Conservation (phyloP, 169 alveolate species). For the Cryptosporidium canis region DNA sequence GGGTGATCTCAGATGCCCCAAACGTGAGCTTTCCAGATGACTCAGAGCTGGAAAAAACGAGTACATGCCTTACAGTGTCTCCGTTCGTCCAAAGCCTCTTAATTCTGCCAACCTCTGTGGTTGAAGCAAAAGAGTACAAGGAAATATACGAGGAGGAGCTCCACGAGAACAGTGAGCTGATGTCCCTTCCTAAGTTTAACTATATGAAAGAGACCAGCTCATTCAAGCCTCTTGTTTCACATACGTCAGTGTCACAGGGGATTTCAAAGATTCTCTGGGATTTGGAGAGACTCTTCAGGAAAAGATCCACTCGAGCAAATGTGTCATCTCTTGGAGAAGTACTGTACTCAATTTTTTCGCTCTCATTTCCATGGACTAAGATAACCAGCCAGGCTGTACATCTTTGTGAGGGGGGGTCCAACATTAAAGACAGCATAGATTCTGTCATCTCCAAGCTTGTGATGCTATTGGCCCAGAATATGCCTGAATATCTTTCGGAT, state of each 20-base stretch:
- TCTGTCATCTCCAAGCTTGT: conserved; percentile 28
- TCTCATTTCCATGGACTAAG: conserved; percentile 61
- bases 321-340: background rate
- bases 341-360: conserved; percentile 28
- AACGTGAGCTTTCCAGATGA: background rate
- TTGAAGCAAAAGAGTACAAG: conserved; percentile 1
- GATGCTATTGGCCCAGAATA: background rate
- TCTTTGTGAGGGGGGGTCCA: background rate
- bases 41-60: background rate
- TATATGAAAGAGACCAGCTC: background rate
- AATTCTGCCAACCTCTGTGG: conserved; percentile 20
- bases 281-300: background rate
- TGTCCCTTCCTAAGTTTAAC: background rate
- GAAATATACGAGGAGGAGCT: background rate
- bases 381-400: conserved; percentile 10
- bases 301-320: background rate
- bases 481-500: background rate
- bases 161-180: background rate
- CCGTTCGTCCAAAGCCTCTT: conserved; percentile 4
- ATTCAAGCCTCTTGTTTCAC: background rate
- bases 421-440: conserved; percentile 23
- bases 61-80: background rate
- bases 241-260: background rate
- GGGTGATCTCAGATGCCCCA: background rate
- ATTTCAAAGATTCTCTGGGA: background rate